Evolutionary conservation across 495 filamentous ascomycete genomes (phyloP).

Genomic region (Clohesyomyces aquaticus): DNA sequence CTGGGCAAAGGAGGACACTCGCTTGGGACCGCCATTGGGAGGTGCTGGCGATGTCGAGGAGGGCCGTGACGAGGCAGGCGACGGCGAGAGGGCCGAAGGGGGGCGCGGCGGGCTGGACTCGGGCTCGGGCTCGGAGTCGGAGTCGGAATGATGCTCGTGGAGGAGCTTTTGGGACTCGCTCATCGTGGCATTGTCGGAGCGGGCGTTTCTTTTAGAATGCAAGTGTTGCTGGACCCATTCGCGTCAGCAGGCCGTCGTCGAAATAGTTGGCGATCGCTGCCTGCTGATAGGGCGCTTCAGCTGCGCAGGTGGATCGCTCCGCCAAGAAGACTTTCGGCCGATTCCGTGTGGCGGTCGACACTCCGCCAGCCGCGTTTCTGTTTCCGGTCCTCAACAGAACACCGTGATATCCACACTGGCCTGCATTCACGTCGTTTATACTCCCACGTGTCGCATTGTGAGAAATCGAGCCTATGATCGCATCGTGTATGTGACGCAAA

Average conservation of each 20-base stretch:
- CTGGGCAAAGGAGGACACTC: conserved; percentile 50
- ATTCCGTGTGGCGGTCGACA: too few relatives aligned
- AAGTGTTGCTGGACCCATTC: background rate
- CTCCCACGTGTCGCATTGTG: too few relatives aligned
- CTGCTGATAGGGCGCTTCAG: background rate
- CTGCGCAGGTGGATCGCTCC: too few relatives aligned
- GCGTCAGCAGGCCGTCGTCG: background rate
- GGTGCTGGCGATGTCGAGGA: conserved; percentile 21
- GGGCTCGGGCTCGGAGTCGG: conserved; percentile 27
- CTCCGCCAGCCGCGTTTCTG: too few relatives aligned
- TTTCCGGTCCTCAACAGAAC: too few relatives aligned
- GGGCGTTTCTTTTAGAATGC: background rate
- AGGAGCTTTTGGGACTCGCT: conserved; percentile 37
- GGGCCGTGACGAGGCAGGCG: conserved; percentile 15
- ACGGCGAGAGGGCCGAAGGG: conserved; percentile 18
- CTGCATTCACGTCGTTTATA: too few relatives aligned
- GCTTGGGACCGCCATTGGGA: conserved; percentile 28
- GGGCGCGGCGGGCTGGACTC: background rate
- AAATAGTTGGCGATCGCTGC: background rate
- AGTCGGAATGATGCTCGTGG: conserved; percentile 25
- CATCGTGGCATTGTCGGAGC: conserved; percentile 37
- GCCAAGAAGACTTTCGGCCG: too few relatives aligned
- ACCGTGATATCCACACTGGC: too few relatives aligned
- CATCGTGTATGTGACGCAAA: too few relatives aligned
- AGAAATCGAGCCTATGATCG: too few relatives aligned